A percentile compares a stretch with the other conserved stretches of the same genome.
phyloP scores from a whole-genome alignment of 345 rosid genomes.

The Rubroshorea leprosula region DNA sequence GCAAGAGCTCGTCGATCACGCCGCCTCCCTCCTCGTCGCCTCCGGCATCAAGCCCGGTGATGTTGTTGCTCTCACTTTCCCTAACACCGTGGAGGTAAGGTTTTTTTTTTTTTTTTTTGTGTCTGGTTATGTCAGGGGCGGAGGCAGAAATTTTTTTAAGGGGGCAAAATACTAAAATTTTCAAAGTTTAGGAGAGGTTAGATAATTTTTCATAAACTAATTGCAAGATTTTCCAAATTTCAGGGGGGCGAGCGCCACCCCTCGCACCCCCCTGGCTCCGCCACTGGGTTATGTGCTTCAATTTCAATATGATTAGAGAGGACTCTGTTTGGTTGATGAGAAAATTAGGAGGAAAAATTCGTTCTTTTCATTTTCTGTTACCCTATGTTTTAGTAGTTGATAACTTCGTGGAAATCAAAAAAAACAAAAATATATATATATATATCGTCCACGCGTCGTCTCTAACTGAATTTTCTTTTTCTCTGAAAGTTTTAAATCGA shows the following conservation, averaged over 20 bases:
- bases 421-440: background rate
- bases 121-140: no score
- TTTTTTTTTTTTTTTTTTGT: background rate
- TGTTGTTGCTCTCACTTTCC: slow-evolving; percentile 64
- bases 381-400: no score
- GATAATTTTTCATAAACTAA: no score
- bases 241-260: no score
- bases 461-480: background rate
- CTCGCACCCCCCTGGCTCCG: no score
- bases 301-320: no score
- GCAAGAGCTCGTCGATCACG: slow-evolving; percentile 39
- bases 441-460: background rate
- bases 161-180: no score
- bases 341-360: background rate
- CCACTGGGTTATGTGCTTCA: no score
- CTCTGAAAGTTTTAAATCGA: background rate
- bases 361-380: background rate
- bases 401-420: background rate
- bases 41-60: slow-evolving; percentile 47
- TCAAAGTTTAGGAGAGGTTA: no score
- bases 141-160: no score
- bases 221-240: no score
- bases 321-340: slow-evolving; percentile 1
- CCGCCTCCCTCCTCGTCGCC: slow-evolving; percentile 49
- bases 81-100: slow-evolving; percentile 63